Base-by-base conservation (phyloP, 768 basidiomycete genomes). In the Lactifluus volemus region DNA sequence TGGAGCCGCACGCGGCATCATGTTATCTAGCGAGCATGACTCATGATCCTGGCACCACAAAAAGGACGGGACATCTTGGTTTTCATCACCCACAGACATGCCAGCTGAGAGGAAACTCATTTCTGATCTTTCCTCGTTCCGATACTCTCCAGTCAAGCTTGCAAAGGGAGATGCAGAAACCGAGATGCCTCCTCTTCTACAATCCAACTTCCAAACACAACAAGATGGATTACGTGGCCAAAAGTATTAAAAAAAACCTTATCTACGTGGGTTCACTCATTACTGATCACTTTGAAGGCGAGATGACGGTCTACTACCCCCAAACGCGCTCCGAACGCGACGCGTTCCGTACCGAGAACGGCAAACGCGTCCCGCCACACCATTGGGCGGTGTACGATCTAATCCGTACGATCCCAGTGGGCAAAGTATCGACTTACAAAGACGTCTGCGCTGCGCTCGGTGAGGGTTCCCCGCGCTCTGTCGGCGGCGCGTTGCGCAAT, bases 391-490 rank as follows among this genome's bases (percentile, higher is more conserved):
- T 67, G 12, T 67, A 67, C 44, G 66, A 67, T 47, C 42, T 62
- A 12, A 39, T 59, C 15, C 48, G 56, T 2, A 8, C 8, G 9
- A 65, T 67, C 38, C 66, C 66, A 2, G 51, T 42, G 21, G 61
- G 66, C 1, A 66, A 55, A 19, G 58, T 67, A 6, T 53, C 66
- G 51, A 67, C 66, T 2, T 67, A 67, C 52, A 67, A 67, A 17
- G 58, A 60, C 9, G 73, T 86, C 19, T 78, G 78, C 38, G 61
- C 67, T 1, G 77, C 77, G 7, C 71, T 83, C 3, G 81, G 83
- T 1, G 57, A 64, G 32, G 84, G 84, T 11, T 85, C 84, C 5
- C 81, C 85, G 34, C 82, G 84, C 17, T 84, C 85, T 82, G 85
- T 85, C n/a, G 87, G 86, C 19, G 76, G 73, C 36, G 86, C 85